Percentiles rank a stretch among this genome's conserved stretches.
Evolutionary conservation across 1,284 basidiomycete species (phyloP).

Genomic region (Gymnopus androsaceus): DNA sequence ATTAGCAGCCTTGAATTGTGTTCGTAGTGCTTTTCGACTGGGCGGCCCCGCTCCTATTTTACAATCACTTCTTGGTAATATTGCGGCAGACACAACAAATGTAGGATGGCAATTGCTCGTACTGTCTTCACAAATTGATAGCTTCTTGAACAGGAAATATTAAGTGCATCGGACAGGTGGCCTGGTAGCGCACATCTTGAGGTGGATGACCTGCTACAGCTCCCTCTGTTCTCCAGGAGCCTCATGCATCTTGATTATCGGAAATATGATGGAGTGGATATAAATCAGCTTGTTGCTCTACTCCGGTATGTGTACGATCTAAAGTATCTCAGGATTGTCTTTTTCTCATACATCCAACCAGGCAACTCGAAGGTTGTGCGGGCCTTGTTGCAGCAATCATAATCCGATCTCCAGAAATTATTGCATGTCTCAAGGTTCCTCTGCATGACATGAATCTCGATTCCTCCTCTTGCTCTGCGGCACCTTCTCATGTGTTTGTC

Average conservation of each 20-base stretch:
- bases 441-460: constrained; percentile 17
- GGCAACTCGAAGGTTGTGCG: constrained; percentile 31
- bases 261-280: constrained; percentile 38
- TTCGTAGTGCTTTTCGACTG: constrained; percentile 45
- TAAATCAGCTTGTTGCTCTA: background rate
- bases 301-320: constrained; percentile 3
- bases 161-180: background rate
- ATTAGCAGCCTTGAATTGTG: constrained; percentile 63
- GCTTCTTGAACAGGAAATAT: constrained; percentile 25
- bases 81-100: background rate
- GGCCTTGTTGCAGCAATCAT: constrained; percentile 51
- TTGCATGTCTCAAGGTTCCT: constrained; percentile 55
- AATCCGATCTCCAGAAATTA: constrained; percentile 69
- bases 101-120: background rate
- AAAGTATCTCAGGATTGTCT: background rate
- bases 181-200: constrained; percentile 37
- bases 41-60: constrained; percentile 28
- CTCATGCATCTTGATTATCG: constrained; percentile 31
- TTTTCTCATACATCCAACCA: constrained; percentile 17
- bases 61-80: constrained; percentile 31
- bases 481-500: constrained; percentile 52
- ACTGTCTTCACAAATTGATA: constrained; percentile 40
- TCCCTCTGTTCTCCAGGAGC: constrained; percentile 46
- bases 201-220: constrained; percentile 48
- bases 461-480: background rate